Base-by-base conservation (phyloP, 1,139 yeast species). In the Pichia sp. region DNA sequence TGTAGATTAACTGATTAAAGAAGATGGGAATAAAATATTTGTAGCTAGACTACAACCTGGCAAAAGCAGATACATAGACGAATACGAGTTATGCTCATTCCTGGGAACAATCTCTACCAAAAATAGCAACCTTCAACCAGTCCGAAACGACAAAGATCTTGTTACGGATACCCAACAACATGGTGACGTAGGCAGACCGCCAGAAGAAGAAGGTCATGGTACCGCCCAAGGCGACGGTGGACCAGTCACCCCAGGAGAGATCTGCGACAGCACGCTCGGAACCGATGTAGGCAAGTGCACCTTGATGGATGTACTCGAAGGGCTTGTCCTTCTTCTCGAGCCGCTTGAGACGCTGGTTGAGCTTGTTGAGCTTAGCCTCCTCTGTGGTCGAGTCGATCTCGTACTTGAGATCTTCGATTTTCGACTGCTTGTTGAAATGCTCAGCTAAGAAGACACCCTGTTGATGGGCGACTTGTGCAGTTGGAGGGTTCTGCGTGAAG, bases 381-480 rank as follows among this genome's bases (percentile, higher is more conserved):
- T 59, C 62, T 0, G 56, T 49, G 30, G 61, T 59, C 26, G 54
- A 51, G 4, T 55, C 8, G 1, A 61, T 45, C 10, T 51, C 48
- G 48, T 69, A 73, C 63, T 79, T 70, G 55, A 77, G 61, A 64
- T 73, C 69, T 52, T 80, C 84, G 56, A 80, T 70, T 61, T 79
- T 80, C 61, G 80, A 74, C 60, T 79, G 70, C 61, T 70, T 76
- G 66, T 72, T 74, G 67, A 81, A 80, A 63, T 77, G 77, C 31
- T 68, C 67, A 54, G 82, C 84, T 66, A 81, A 75, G 67, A 67
- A 81, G 53, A 70, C 69, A 65, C 85, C 85, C 68, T 80, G 80
- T 70, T 81, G 85, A 75, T 79, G 79, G 45, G 85, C 85, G 60
- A 80, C 85, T 70, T 81, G 85, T 45, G 85, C 85, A 58, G 85